phyloP scores from a whole-genome alignment of 1,284 basidiomycete species.

The Sporisorium iseilematis-ciliati region DNA sequence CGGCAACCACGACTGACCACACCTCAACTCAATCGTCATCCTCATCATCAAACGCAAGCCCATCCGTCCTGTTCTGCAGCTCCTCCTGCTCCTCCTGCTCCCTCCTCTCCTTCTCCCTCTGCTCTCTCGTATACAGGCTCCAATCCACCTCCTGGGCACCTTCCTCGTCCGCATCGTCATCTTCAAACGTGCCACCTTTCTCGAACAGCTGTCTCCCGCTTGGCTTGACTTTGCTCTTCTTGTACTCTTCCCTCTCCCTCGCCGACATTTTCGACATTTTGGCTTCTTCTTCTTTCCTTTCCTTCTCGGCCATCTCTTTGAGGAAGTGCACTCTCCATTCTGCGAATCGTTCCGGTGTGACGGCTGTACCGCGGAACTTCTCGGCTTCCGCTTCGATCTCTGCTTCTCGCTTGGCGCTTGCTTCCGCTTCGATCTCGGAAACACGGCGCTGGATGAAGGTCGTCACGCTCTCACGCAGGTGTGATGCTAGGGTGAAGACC shows the following conservation, averaged over 20 bases:
- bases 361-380: constrained; percentile 87
- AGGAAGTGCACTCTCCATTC: constrained; percentile 84
- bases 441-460: constrained; percentile 73
- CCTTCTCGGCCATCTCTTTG: constrained; percentile 70
- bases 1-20: no score
- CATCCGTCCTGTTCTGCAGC: constrained; percentile 27
- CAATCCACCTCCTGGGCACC: constrained; percentile 64
- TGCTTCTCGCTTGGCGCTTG: constrained; percentile 77
- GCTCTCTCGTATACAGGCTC: constrained; percentile 60
- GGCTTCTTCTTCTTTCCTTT: constrained; percentile 83
- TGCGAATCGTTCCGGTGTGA: constrained; percentile 84
- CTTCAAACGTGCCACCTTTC: constrained; percentile 52
- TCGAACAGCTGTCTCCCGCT: constrained; percentile 73
- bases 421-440: constrained; percentile 73
- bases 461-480: constrained; percentile 83
- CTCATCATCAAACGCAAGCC: constrained; percentile 50
- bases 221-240: constrained; percentile 76
- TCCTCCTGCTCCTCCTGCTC: constrained; percentile 56
- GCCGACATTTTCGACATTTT: constrained; percentile 78
- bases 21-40: constrained; percentile 34
- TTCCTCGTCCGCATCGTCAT: constrained; percentile 54
- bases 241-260: constrained; percentile 91
- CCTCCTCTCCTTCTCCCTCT: constrained; percentile 58
- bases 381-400: constrained; percentile 87
- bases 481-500: constrained; percentile 93